Percentiles rank a stretch among this genome's conserved stretches.
phyloP scores from a whole-genome alignment of 768 basidiomycete genomes.

The Crepidotus variabilis region DNA sequence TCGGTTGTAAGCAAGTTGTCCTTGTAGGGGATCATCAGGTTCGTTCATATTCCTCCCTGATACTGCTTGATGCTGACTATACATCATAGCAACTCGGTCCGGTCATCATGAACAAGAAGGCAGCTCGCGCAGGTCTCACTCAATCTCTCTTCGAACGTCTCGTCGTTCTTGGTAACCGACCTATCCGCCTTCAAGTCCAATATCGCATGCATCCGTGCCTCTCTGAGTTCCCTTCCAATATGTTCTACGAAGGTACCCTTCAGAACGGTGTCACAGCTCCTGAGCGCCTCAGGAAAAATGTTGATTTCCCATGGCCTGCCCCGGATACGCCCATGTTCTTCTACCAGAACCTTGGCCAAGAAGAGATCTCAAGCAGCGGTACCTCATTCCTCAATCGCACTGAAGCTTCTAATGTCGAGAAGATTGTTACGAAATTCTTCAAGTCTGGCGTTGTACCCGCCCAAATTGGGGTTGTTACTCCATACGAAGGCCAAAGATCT shows the following conservation, averaged over 20 bases:
- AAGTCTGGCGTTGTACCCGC: constrained; percentile 93
- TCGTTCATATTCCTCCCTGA: constrained; percentile 16
- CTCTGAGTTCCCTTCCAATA: constrained; percentile 99
- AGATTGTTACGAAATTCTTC: constrained; percentile 99
- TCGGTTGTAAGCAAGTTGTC: constrained; percentile 98
- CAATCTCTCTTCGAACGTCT: constrained; percentile 98
- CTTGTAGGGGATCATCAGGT: constrained; percentile 92
- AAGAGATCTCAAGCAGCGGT: constrained; percentile 97
- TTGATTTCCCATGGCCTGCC: constrained; percentile 98
- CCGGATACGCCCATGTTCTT: constrained; percentile 99
- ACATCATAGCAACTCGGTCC: constrained; percentile 87
- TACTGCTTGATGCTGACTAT: constrained; percentile 1
- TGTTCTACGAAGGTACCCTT: constrained; percentile 99
- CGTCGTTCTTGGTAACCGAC: constrained; percentile 90
- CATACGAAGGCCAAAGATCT: constrained; percentile 97
- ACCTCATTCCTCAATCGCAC: constrained; percentile 99
- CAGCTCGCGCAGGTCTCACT: constrained; percentile 95
- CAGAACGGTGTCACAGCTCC: constrained; percentile 99
- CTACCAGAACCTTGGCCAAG: constrained; percentile 98
- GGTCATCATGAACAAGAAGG: constrained; percentile 99
- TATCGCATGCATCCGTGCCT: constrained; percentile 99
- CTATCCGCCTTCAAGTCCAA: constrained; percentile 97
- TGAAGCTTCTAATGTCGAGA: constrained; percentile 98
- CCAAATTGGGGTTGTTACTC: constrained; percentile 98
- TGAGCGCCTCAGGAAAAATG: constrained; percentile 94